Conservation (phyloP, 1,284 basidiomycete species). For the Polyporus tsugae region DNA sequence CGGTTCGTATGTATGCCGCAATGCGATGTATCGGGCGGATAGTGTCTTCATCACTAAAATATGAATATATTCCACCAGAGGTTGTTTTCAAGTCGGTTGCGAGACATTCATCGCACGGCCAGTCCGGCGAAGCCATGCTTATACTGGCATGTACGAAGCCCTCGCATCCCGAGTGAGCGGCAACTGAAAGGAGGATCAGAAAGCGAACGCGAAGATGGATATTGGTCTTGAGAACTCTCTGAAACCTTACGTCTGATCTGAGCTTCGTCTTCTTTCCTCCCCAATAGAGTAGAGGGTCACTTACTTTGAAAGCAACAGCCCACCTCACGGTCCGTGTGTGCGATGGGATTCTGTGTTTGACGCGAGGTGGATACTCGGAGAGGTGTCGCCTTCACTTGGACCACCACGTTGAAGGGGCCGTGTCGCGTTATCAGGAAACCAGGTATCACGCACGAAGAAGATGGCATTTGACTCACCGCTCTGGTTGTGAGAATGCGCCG, state of each 20-base stretch:
- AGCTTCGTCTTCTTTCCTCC: constrained; percentile 1
- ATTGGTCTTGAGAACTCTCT: background rate
- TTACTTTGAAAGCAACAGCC: background rate
- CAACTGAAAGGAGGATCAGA: background rate
- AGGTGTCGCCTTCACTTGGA: background rate
- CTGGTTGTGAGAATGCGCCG: background rate
- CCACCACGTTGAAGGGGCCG: background rate
- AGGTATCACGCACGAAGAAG: background rate
- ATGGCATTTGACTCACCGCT: background rate
- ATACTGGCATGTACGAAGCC: background rate
- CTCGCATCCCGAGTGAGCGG: background rate
- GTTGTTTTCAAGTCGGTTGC: no score
- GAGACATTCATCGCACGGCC: background rate
- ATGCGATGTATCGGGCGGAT: no score
- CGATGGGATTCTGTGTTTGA: background rate
- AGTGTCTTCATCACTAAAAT: no score
- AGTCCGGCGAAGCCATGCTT: background rate
- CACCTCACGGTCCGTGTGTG: background rate
- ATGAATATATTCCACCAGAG: no score
- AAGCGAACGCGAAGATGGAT: background rate
- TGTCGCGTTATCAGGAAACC: background rate
- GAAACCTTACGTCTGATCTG: background rate
- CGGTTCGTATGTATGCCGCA: background rate
- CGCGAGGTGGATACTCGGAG: background rate
- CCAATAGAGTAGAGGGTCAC: background rate